Evolutionary conservation across 2,329 filamentous ascomycete species (phyloP), one percentile per base, ranked within the genome.

Genomic region (Neodidymelliopsis sp.): DNA sequence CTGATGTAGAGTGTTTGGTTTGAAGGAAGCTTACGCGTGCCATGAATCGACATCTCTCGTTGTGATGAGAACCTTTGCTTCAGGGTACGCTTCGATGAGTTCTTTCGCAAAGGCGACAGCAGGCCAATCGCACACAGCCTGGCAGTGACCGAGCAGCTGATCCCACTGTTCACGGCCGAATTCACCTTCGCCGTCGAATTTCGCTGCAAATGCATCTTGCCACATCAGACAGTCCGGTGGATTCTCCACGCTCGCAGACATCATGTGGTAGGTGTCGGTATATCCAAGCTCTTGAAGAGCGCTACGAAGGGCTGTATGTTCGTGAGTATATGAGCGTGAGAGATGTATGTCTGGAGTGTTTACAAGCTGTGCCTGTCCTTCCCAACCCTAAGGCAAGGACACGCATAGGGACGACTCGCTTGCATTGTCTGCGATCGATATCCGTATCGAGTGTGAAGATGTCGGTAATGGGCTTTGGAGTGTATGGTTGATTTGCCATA

Each of bases 331-430:
- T 12, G 3, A 13, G n/a, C 6, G 24, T 12, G 13, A 9, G 18
- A 22, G 16, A 35, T 12, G 10, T 23, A 6, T 5, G 4, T 9
- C 3, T 1, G 12, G 13, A 11, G 8, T n/a, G n/a, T 25, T 23
- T 12, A 46, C 42, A 46, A 11, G 42, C 83, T 65, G 87, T 90
- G 63, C 87, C 87, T 9, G 87, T 90, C 54, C 87, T 80, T 47
- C 85, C 84, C 16, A 89, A 78, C 35, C 87, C 87, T 0, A 91
- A 79, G 35, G 86, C 82, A 23, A 90, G 81, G 31, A 90, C 84
- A 67, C 84, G 84, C 87, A 90, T 90, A 23, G 87, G 87, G 42
- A 88, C 85, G 23, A 77, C 82, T 46, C 87, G 84, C 50, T 79
- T 80, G 70, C 84, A 86, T 76, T 84, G 75, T 29, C 42, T 42